A percentile compares a stretch with the other conserved stretches of the same genome.
These are phyloP conservation scores for Euphrasia arctica DNA, from an alignment of 305 asterid genomes.

Conservation along the genomic window DNA sequence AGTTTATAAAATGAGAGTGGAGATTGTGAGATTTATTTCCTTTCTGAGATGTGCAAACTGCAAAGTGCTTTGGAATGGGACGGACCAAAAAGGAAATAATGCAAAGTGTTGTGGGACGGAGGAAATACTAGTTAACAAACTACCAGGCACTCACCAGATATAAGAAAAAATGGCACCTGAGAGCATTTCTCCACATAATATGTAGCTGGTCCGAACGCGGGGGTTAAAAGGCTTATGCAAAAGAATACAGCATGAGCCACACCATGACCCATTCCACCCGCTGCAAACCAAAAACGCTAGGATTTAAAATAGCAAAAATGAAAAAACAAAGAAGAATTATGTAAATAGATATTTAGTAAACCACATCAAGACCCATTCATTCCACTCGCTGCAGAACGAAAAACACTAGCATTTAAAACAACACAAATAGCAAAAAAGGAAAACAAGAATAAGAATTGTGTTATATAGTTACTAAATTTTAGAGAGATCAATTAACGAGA, in stretches of 20 bases:
- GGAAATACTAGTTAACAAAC: not conserved
- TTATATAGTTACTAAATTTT: not conserved
- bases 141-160: constrained; percentile 60
- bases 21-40: too few species aligned
- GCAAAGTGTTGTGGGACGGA: too few species aligned
- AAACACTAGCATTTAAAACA: constrained; percentile 16
- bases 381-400: constrained; percentile 78
- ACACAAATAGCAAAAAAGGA: constrained; percentile 1
- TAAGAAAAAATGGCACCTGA: constrained; percentile 81
- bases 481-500: not conserved
- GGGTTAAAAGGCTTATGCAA: constrained; percentile 93
- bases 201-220: constrained; percentile 97
- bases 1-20: too few species aligned
- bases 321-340: not conserved
- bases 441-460: not conserved
- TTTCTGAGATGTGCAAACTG: too few species aligned
- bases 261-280: constrained; percentile 99
- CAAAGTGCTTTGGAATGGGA: too few species aligned
- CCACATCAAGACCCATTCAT: constrained; percentile 90
- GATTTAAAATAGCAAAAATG: constrained; percentile 12
- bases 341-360: constrained; percentile 18
- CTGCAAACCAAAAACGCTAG: constrained; percentile 40
- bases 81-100: too few species aligned
- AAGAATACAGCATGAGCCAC: constrained; percentile 97
- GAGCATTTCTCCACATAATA: constrained; percentile 93